These are phyloP conservation scores for Drechmeria coniospora DNA, from an alignment of 2,329 filamentous ascomycete species.

Conservation along the genomic window DNA sequence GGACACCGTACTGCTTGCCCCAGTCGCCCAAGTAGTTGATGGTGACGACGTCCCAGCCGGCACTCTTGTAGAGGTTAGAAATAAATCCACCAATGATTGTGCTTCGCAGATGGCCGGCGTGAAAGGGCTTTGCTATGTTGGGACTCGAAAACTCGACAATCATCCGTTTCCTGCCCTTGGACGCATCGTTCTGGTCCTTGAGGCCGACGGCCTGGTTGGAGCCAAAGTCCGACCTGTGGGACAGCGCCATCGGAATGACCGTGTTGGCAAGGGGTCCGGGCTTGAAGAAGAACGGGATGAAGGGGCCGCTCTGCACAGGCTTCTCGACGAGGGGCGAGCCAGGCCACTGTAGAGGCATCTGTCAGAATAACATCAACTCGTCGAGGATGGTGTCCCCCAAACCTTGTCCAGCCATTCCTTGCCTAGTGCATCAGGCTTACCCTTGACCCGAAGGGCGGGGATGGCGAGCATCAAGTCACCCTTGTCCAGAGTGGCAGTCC, in stretches of 20 bases:
- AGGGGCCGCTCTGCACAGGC: conserved; percentile 3
- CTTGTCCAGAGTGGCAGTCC: conserved; percentile 4
- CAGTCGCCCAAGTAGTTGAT: conserved; percentile 65
- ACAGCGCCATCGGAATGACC: conserved; percentile 5
- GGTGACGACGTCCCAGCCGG: conserved; percentile 51
- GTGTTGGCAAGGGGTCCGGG: conserved; percentile 2
- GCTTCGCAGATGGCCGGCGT: conserved; percentile 51
- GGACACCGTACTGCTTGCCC: conserved; percentile 52
- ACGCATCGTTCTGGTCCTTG: conserved; percentile 3
- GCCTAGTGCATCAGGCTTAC: conserved; percentile 4
- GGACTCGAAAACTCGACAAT: conserved; percentile 62
- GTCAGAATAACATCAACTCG: neutral
- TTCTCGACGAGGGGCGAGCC: conserved; percentile 5
- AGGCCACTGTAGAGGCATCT: conserved; percentile 2
- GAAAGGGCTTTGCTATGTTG: conserved; percentile 61
- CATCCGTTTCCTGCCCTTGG: conserved; percentile 12
- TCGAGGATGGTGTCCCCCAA: neutral
- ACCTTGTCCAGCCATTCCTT: conserved; percentile 6
- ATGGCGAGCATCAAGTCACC: conserved; percentile 4
- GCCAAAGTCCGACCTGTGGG: conserved; percentile 3
- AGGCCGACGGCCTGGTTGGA: conserved; percentile 3
- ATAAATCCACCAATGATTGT: conserved; percentile 57
- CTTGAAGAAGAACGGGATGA: conserved; percentile 5
- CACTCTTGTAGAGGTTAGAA: conserved; percentile 46
- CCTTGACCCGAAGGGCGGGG: conserved; percentile 4